Base-by-base conservation (phyloP, 106 monocot genomes). In the Acorus calamus region DNA sequence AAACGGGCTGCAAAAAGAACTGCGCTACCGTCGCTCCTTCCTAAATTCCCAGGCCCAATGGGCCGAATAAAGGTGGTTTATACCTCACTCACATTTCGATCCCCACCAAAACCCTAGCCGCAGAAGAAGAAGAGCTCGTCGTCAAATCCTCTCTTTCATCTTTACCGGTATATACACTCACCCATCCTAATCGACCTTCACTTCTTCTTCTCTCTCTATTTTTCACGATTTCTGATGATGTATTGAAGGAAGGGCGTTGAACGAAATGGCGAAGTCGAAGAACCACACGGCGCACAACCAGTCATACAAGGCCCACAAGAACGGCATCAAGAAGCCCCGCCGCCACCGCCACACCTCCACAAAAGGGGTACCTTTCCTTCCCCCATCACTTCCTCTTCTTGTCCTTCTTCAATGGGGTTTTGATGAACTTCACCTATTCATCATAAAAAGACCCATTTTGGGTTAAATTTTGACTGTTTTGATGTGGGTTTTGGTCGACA, bases 251-350 rank as follows among this genome's bases (percentile, higher is more conserved):
- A 28, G 28, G 28, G 28, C 28, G 28, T 28, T 28, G 28, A 1
- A 28, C 28, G 65, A 53, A 68, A 83, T 83, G 83, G 79, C 83
- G 61, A 83, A 83, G 76, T 79, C 83, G 76, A 83, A 83, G 83
- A 83, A 83, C 59, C 83, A 83, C 79, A 79, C 83, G 14, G 83
- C 83, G 13, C 79, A 83, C 76, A 79, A 83, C 69, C 83, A 83
- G 61, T 76, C 75, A 6, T 57, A 79, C 79, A 83, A 83, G 69
- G 83, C 83, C 8, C 79, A 83, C 69, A 83, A 56, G 76, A 83
- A 83, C 57, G 83, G 79, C 4, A 83, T 83, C 76, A 83, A 83
- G 79, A 83, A 83, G 68, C 75, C 83, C n/a, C 71, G 64, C 56
- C 66, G 63, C 66, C 73, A 83, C n/a, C 75, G 76, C 55, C 63